These are phyloP conservation scores for Acacia confusa DNA, from an alignment of 306 rosid genomes.

Conservation along the genomic window DNA sequence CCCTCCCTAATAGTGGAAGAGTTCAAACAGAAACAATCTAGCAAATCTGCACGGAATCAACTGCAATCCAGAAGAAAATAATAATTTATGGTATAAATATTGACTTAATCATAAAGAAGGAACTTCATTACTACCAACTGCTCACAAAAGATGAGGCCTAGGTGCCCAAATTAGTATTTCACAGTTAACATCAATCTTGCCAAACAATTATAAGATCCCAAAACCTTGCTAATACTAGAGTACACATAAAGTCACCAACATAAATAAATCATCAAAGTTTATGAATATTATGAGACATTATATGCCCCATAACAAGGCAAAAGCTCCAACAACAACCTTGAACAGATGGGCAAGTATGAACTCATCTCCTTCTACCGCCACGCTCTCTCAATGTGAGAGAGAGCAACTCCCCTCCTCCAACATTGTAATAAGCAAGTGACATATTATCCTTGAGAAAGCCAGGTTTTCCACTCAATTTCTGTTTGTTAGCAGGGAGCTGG, in stretches of 20 bases:
- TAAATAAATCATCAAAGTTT: slow-evolving; percentile 23
- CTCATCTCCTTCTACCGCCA: slow-evolving; percentile 96
- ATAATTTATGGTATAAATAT: slow-evolving; percentile 27
- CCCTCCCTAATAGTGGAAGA: slow-evolving; percentile 36
- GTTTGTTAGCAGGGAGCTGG: slow-evolving; percentile 97
- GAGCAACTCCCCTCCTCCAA: slow-evolving; percentile 77
- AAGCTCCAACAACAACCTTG: slow-evolving; percentile 48
- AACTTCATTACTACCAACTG: slow-evolving; percentile 53
- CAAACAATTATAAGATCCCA: background rate
- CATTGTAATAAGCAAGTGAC: slow-evolving; percentile 88
- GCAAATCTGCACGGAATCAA: background rate
- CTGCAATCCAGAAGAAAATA: slow-evolving; percentile 38
- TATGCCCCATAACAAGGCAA: slow-evolving; percentile 39
- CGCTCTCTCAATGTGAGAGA: slow-evolving; percentile 86
- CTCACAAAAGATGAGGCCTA: slow-evolving; percentile 50
- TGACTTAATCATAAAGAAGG: slow-evolving; percentile 39
- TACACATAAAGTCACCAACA: slow-evolving; percentile 26
- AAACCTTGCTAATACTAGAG: background rate
- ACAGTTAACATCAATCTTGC: slow-evolving; percentile 50
- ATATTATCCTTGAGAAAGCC: slow-evolving; percentile 96
- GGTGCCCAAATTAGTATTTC: slow-evolving; percentile 61
- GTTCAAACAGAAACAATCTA: slow-evolving; percentile 9
- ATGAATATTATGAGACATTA: slow-evolving; percentile 33
- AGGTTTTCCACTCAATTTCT: slow-evolving; percentile 93
- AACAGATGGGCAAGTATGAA: slow-evolving; percentile 23